Conservation (phyloP, 2,329 filamentous ascomycete species). For the Calonectria multiphialidica region DNA sequence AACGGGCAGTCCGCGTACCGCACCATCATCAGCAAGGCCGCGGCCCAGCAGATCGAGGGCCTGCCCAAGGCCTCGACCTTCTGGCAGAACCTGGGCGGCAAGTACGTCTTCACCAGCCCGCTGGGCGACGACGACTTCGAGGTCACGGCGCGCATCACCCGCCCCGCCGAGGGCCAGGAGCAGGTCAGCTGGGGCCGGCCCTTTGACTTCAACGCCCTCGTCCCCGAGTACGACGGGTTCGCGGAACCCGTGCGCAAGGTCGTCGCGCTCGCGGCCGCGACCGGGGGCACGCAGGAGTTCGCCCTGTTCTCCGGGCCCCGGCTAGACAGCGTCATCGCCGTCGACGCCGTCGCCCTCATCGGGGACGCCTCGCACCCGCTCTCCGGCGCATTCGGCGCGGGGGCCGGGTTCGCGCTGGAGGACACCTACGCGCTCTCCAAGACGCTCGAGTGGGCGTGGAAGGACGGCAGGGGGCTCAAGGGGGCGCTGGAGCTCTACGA, state of each 20-base stretch:
- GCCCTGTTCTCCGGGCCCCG: constrained; percentile 46
- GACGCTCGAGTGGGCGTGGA: constrained; percentile 41
- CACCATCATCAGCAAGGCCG: constrained; percentile 43
- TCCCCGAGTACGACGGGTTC: constrained; percentile 44
- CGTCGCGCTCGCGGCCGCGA: constrained; percentile 42
- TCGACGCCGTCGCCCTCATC: constrained; percentile 56
- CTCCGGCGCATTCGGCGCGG: constrained; percentile 57
- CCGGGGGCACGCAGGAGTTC: constrained; percentile 45
- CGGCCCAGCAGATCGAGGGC: constrained; percentile 43
- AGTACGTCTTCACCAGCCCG: constrained; percentile 49
- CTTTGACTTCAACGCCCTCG: constrained; percentile 35
- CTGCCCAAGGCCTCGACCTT: constrained; percentile 46
- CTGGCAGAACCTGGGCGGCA: constrained; percentile 47
- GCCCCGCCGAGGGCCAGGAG: constrained; percentile 35
- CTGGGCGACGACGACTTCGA: constrained; percentile 50
- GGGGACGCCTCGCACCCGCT: constrained; percentile 68
- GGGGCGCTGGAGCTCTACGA: constrained; percentile 43
- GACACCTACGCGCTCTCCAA: constrained; percentile 43
- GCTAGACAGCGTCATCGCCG: constrained; percentile 41
- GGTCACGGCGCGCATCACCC: constrained; percentile 42
- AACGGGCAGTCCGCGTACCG: constrained; percentile 52
- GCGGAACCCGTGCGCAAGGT: constrained; percentile 46
- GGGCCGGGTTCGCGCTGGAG: constrained; percentile 54
- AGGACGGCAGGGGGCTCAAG: constrained; percentile 24
- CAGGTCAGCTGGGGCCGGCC: constrained; percentile 47